These are phyloP conservation scores for Ilex asprella DNA, from an alignment of 257 asterid species.

Conservation along the genomic window DNA sequence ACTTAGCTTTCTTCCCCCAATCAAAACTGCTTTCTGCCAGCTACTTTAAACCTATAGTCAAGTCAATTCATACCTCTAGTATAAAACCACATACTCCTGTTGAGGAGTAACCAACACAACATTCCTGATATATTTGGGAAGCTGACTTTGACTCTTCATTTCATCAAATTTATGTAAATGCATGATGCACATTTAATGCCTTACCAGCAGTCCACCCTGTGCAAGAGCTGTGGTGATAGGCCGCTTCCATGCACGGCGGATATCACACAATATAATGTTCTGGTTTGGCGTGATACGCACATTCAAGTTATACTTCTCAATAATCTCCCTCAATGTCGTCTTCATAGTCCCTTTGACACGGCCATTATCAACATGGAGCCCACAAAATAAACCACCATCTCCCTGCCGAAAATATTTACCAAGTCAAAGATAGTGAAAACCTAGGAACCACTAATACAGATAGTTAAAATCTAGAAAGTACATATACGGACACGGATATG, in stretches of 20 bases:
- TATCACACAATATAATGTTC: slow-evolving; percentile 73
- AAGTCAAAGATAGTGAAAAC: slow-evolving; percentile 2
- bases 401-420: slow-evolving; percentile 46
- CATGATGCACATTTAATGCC: slow-evolving; percentile 1
- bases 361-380: slow-evolving; percentile 93
- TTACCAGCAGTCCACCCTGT: slow-evolving; percentile 95
- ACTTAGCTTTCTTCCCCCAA: too few species aligned
- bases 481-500: too few species aligned
- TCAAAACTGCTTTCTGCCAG: too few species aligned
- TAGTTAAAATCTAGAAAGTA: too few species aligned
- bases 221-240: slow-evolving; percentile 83
- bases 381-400: slow-evolving; percentile 83
- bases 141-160: neutral
- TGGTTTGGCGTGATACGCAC: slow-evolving; percentile 93
- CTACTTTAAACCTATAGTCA: too few species aligned
- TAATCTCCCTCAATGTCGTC: slow-evolving; percentile 68
- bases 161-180: neutral
- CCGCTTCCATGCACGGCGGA: slow-evolving; percentile 77
- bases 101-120: too few species aligned
- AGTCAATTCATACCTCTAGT: too few species aligned
- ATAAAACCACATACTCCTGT: too few species aligned
- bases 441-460: too few species aligned
- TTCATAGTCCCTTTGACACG: slow-evolving; percentile 78
- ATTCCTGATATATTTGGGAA: too few species aligned
- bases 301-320: slow-evolving; percentile 82